Evolutionary conservation across 129 eudicot genomes (phyloP), one percentile per base, ranked within the genome.

Genomic region (Pittosporum tobira): DNA sequence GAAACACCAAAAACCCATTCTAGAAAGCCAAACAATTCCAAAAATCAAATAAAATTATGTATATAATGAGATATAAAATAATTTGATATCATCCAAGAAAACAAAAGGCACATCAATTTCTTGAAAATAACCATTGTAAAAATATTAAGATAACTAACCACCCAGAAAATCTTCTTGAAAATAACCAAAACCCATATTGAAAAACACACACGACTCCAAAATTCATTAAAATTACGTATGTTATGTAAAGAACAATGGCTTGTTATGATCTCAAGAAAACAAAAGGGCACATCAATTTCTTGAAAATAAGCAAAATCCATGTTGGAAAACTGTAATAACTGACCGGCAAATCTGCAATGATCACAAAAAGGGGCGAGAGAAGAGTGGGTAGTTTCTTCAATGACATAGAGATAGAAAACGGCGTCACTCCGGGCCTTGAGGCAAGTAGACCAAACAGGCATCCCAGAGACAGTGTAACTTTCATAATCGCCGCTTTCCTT

Each of bases 341-440:
- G 20, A 85, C 95, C 89, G 63, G 82, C 48, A 58, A 63, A 62
- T 86, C 74, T 77, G 49, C 95, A 86, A 74, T 82, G 79, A 65
- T 62, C 24, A 52, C 95, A 85, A 30, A 85, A 76, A 3, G 89
- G 79, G 36, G 12, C 47, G 7, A 30, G 2, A 12, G 82, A 73
- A 23, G 25, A 38, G 10, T 73, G 67, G 50, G 72, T 50, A 52
- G 42, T 65, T 65, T 86, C 95, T 64, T 86, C 79, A 24, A 82
- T 31, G 8, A 65, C 54, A 48, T 79, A 82, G 26, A 86, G 75
- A 50, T 71, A 71, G 34, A 79, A 68, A 70, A 73, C 75, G 48
- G 49, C 75, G 14, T 75, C 84, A 72, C 53, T 55, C 9, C 64
- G 44, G 21, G 76, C 77, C 22, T 65, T 37, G 14, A 66, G 55